A percentile compares a stretch with the other conserved stretches of the same genome.
Evolutionary conservation across 1,284 basidiomycete species (phyloP).

Genomic region (Rhodotorula sp.): DNA sequence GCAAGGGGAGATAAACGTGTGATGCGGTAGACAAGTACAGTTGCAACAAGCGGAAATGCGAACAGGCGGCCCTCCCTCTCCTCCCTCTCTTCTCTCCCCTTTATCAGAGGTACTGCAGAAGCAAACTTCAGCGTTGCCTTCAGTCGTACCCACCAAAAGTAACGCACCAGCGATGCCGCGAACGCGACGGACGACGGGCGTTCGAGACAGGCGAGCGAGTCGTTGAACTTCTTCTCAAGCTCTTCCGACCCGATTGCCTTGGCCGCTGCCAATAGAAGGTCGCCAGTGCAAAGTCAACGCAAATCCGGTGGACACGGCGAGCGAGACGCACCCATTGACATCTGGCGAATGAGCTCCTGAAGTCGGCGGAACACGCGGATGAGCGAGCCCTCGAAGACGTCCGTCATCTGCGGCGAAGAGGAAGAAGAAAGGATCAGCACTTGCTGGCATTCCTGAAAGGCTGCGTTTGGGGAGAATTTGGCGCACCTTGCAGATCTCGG

Average conservation of each 20-base stretch:
- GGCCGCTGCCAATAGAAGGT: slow-evolving; percentile 56
- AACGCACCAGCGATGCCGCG: slow-evolving; percentile 41
- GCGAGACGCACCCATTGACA: slow-evolving; percentile 63
- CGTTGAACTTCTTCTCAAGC: slow-evolving; percentile 85
- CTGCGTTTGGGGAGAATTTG: background rate
- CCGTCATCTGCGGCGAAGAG: slow-evolving; percentile 65
- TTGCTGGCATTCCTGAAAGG: background rate
- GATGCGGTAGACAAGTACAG: too few relatives aligned
- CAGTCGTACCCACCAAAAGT: too few relatives aligned
- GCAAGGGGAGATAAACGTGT: too few relatives aligned
- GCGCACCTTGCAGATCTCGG: slow-evolving; percentile 89
- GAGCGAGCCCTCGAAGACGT: slow-evolving; percentile 92
- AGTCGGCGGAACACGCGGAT: slow-evolving; percentile 92
- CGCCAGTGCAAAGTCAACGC: background rate
- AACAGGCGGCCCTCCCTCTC: too few relatives aligned
- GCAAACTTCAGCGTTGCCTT: too few relatives aligned
- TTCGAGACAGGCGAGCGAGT: slow-evolving; percentile 82
- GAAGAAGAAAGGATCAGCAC: background rate
- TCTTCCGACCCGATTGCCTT: slow-evolving; percentile 95
- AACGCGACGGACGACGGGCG: slow-evolving; percentile 91
- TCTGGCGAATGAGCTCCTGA: slow-evolving; percentile 91
- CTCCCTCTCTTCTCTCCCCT: too few relatives aligned
- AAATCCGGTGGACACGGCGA: too few relatives aligned
- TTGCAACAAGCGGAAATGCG: too few relatives aligned
- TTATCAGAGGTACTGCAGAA: too few relatives aligned